A percentile compares a stretch with the other conserved stretches of the same genome.
Evolutionary conservation across 2,329 filamentous ascomycete species (phyloP).

Genomic region (Cladophialophora psammophila): DNA sequence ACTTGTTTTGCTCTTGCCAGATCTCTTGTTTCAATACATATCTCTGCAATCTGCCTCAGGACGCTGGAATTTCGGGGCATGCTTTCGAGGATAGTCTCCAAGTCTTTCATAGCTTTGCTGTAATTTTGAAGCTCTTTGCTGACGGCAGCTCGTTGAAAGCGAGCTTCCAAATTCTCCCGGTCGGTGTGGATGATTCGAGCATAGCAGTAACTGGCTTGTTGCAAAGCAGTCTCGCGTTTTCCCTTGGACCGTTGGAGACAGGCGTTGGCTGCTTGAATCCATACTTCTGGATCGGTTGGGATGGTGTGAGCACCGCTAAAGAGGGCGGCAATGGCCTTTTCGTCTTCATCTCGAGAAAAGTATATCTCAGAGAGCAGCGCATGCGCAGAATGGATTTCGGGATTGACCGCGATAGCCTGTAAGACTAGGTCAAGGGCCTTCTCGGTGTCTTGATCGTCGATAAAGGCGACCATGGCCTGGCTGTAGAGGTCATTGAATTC

Average conservation of each 20-base stretch:
- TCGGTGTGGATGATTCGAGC: slow-evolving; percentile 62
- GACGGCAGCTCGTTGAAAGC: slow-evolving; percentile 63
- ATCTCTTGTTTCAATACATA: slow-evolving; percentile 61
- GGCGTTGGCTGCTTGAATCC: slow-evolving; percentile 64
- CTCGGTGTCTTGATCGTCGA: slow-evolving; percentile 54
- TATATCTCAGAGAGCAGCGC: slow-evolving; percentile 67
- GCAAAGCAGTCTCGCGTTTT: slow-evolving; percentile 51
- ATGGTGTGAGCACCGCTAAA: slow-evolving; percentile 66
- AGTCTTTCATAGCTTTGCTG: slow-evolving; percentile 57
- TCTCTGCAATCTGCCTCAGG: slow-evolving; percentile 63
- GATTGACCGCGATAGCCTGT: slow-evolving; percentile 63
- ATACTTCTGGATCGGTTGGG: slow-evolving; percentile 62
- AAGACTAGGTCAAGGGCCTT: slow-evolving; percentile 53
- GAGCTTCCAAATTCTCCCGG: slow-evolving; percentile 55
- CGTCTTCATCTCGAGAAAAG: slow-evolving; percentile 61
- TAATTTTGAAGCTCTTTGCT: slow-evolving; percentile 59
- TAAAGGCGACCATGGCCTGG: slow-evolving; percentile 57
- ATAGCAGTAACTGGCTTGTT: slow-evolving; percentile 62
- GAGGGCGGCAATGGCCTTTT: slow-evolving; percentile 64
- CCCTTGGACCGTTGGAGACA: slow-evolving; percentile 57
- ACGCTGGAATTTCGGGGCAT: slow-evolving; percentile 62
- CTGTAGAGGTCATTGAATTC: slow-evolving; percentile 58
- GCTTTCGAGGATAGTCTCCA: slow-evolving; percentile 62
- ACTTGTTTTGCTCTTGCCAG: slow-evolving; percentile 56
- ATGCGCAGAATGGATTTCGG: slow-evolving; percentile 69